These are phyloP conservation scores for Penicillium fimorum DNA, from an alignment of 495 filamentous ascomycete species.

Conservation along the genomic window DNA sequence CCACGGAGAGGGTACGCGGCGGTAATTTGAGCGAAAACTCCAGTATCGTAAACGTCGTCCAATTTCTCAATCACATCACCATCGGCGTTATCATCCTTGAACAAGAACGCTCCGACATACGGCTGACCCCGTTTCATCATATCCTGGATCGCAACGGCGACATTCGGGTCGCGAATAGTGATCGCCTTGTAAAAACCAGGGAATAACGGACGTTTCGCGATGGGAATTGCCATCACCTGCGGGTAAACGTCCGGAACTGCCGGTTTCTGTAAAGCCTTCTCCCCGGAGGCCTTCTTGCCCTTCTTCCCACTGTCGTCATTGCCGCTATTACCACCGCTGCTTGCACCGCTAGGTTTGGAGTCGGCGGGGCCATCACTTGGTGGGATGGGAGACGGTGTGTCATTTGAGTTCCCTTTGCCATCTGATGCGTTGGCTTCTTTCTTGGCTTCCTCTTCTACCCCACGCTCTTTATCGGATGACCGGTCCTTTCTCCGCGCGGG, in stretches of 20 bases:
- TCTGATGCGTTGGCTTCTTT: slow-evolving; percentile 39
- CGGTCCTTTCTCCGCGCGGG: slow-evolving; percentile 41
- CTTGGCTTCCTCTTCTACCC: slow-evolving; percentile 41
- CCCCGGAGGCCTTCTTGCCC: slow-evolving; percentile 63
- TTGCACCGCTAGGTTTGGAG: slow-evolving; percentile 50
- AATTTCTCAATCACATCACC: slow-evolving; percentile 84
- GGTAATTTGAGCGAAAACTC: slow-evolving; percentile 96
- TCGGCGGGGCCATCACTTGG: slow-evolving; percentile 39
- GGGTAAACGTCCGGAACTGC: slow-evolving; percentile 93
- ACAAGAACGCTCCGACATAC: slow-evolving; percentile 93
- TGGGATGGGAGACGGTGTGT: slow-evolving; percentile 50
- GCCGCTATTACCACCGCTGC: slow-evolving; percentile 43
- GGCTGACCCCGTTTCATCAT: slow-evolving; percentile 98
- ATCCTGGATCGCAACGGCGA: slow-evolving; percentile 85
- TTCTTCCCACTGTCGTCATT: slow-evolving; percentile 54
- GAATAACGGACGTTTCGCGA: slow-evolving; percentile 90
- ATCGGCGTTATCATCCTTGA: slow-evolving; percentile 93
- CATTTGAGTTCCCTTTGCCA: slow-evolving; percentile 40
- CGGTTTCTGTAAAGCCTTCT: slow-evolving; percentile 79
- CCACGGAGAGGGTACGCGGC: slow-evolving; percentile 87
- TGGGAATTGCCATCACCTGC: slow-evolving; percentile 98
- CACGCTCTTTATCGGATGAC: slow-evolving; percentile 40
- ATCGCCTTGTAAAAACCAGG: slow-evolving; percentile 99
- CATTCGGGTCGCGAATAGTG: slow-evolving; percentile 87
- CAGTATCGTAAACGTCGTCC: slow-evolving; percentile 89